Base-by-base conservation (phyloP, 371 early-diverging fungal genomes). In the Rhizopus delemar region DNA sequence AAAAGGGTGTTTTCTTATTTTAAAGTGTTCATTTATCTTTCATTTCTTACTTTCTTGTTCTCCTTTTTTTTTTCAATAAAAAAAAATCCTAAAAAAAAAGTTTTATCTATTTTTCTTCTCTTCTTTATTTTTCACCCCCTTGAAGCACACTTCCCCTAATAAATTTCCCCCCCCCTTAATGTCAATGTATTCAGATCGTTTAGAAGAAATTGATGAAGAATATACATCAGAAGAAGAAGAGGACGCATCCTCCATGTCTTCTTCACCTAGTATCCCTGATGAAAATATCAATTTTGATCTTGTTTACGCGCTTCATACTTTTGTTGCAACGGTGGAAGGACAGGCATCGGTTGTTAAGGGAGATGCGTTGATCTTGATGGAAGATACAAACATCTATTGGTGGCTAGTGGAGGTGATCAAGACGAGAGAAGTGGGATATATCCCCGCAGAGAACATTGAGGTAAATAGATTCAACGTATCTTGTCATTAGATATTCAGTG, bases 331-430 rank as follows among this genome's bases (percentile, higher is more conserved):
- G 29, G 88, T 95, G 28, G 97, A 97, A 62, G 96, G 96, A 8
- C 96, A 97, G 58, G 92, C 94, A 12, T 90, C 89, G 9, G 97
- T 95, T 3, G 82, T 89, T 29, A 89, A 93, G 63, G 92, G 92
- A 46, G 96, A 96, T 62, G 82, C 89, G 13, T 70, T 97, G 60
- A 88, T 89, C 58, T 79, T 97, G 56, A 82, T 97, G 69, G 96
- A 97, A 73, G 97, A 97, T 70, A 83, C 89, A n/a, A 95, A 97
- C 70, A 89, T 88, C 43, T 96, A 96, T 78, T 97, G 97, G 97
- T 97, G 97, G 97, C 80, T 96, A 38, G 95, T 97, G 13, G 90
- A 92, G 65, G 90, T 91, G 46, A 78, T 93, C 33, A 90, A 90
- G 62, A 90, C 88, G 46, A 85, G 85, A 46, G 91, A 92, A 74